Evolutionary conservation across 108 stramenopile genomes (phyloP).

Genomic region (Fistulifera pelliculosa): DNA sequence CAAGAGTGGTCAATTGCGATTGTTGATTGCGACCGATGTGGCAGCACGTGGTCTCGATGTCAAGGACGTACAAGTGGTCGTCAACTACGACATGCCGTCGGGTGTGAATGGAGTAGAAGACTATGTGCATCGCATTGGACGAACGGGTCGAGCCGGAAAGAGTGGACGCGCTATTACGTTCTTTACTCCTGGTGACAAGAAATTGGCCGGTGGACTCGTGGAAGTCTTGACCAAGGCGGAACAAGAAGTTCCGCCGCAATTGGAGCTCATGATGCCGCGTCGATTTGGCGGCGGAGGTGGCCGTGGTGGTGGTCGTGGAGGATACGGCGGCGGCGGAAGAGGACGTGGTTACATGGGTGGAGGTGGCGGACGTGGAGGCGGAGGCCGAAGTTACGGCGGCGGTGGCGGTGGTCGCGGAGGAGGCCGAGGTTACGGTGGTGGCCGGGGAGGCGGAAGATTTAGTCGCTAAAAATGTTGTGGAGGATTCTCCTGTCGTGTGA

Average conservation of each 20-base stretch:
- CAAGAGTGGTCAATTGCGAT: slow-evolving; percentile 74
- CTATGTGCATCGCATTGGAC: slow-evolving; percentile 91
- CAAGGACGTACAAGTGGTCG: slow-evolving; percentile 93
- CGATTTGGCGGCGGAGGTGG: slow-evolving; percentile 49
- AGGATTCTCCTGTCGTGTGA: too few relatives aligned
- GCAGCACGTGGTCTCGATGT: slow-evolving; percentile 97
- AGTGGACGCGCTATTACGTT: slow-evolving; percentile 89
- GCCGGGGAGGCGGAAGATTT: slow-evolving; percentile 1
- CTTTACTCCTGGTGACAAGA: slow-evolving; percentile 79
- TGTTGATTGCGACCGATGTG: slow-evolving; percentile 98
- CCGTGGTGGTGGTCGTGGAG: slow-evolving; percentile 42
- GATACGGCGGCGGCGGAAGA: slow-evolving; percentile 45
- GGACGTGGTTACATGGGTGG: slow-evolving; percentile 49
- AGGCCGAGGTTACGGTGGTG: slow-evolving; percentile 17
- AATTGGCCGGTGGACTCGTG: slow-evolving; percentile 73
- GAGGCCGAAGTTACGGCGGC: slow-evolving; percentile 29
- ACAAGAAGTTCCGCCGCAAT: slow-evolving; percentile 70
- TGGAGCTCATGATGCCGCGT: slow-evolving; percentile 63
- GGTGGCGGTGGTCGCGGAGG: slow-evolving; percentile 27
- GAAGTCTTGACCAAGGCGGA: slow-evolving; percentile 75
- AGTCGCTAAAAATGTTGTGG: too few relatives aligned
- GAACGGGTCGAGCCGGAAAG: slow-evolving; percentile 91
- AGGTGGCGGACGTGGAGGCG: slow-evolving; percentile 36
- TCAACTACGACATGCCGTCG: slow-evolving; percentile 95
- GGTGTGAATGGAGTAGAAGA: slow-evolving; percentile 86